phyloP scores from a whole-genome alignment of 2,329 filamentous ascomycete genomes.

The Aspergillus sp. region DNA sequence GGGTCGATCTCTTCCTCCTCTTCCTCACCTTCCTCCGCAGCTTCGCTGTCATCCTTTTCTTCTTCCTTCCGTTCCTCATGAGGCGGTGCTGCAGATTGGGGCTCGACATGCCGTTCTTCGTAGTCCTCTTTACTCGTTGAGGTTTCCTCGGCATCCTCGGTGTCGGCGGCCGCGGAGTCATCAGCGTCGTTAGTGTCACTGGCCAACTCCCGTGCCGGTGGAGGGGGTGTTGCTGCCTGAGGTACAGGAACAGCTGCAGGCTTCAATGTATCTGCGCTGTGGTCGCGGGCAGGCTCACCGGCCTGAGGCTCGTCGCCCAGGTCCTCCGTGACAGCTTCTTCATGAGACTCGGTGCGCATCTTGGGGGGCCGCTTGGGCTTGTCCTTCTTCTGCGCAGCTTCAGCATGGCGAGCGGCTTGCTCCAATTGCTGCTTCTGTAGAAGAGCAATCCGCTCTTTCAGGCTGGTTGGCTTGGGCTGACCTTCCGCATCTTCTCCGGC shows the following conservation, averaged over 20 bases:
- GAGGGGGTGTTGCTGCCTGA: slow-evolving; percentile 32
- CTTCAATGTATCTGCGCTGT: slow-evolving; percentile 33
- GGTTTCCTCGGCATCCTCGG: slow-evolving; percentile 59
- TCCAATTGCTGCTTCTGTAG: slow-evolving; percentile 93
- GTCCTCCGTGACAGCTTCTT: slow-evolving; percentile 25
- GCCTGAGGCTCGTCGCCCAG: slow-evolving; percentile 30
- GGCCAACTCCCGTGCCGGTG: slow-evolving; percentile 50
- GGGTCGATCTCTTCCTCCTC: slow-evolving; percentile 85
- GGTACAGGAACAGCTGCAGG: slow-evolving; percentile 33
- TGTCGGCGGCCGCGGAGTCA: slow-evolving; percentile 62
- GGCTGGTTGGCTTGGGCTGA: slow-evolving; percentile 82
- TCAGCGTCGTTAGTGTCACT: slow-evolving; percentile 66
- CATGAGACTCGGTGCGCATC: slow-evolving; percentile 56
- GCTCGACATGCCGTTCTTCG: slow-evolving; percentile 52
- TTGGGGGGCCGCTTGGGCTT: slow-evolving; percentile 75
- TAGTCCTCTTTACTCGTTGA: slow-evolving; percentile 73
- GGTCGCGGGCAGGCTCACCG: slow-evolving; percentile 32
- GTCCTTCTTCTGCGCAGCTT: slow-evolving; percentile 75
- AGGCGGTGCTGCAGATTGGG: slow-evolving; percentile 10
- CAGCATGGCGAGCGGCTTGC: slow-evolving; percentile 77
- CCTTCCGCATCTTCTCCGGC: slow-evolving; percentile 63
- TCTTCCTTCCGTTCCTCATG: slow-evolving; percentile 26
- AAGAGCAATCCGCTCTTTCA: slow-evolving; percentile 93
- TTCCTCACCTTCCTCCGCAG: slow-evolving; percentile 59
- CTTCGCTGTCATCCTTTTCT: slow-evolving; percentile 46